Evolutionary conservation across 2,329 filamentous ascomycete species (phyloP), one percentile per base, ranked within the genome.

Genomic region (Plectosphaerella sp.): DNA sequence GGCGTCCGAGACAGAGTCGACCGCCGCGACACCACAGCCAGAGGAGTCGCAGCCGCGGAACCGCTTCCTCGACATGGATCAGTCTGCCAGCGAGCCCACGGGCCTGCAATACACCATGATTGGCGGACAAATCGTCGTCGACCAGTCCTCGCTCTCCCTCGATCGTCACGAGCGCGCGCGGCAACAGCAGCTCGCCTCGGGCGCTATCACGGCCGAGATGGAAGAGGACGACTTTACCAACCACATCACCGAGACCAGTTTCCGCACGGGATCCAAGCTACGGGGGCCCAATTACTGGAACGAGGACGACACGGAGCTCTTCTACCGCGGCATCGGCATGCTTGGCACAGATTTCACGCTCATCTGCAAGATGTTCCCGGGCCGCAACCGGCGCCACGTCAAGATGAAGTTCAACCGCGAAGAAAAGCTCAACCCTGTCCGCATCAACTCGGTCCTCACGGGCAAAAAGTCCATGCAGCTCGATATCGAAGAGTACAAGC

Each of bases 271-370:
- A 22, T 74, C 86, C 62, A 86, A 88, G 64, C 71, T 83, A 63
- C 72, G 80, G 67, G 82, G 84, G 52, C 75, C 80, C 24, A 83
- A 87, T 58, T 75, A 80, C 33, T 95, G 90, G 90, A 82, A 77
- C 48, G 76, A 81, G n/a, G 79, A 82, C 12, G 81, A 86, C 54
- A 93, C 87, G 4, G 85, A 88, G 51, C 75, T 82, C 45, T 94
- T 94, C 70, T 94, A 91, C 72, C 79, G 85, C 25, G 86, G 83
- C 1, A 75, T 95, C 2, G 72, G 77, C 52, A 88, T 87, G 77
- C 92, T 91, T 62, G 90, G 90, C 52, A 93, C 88, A 2, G 89
- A 93, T 64, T 95, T 94, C 64, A 80, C 86, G 65, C 89, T 89
- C 70, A 91, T 95, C 60, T 79, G 82, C 54, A 82, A 83, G 60